Percentiles rank a stretch among this genome's conserved stretches.
Evolutionary conservation across 2,329 filamentous ascomycete genomes (phyloP).

Genomic region (Ilyonectria destructans): DNA sequence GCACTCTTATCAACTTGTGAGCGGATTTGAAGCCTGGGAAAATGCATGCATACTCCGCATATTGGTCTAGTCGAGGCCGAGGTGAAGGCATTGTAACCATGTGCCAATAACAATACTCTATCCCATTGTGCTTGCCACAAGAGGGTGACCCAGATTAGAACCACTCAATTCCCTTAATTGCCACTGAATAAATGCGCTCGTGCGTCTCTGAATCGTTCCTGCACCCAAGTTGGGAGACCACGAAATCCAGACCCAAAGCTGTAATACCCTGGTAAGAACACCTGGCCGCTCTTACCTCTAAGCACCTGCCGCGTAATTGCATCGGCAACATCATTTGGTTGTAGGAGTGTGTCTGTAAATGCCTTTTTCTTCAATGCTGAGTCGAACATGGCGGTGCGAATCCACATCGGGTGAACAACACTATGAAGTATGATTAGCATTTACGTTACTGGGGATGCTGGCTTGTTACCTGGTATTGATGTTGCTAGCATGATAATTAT

Average conservation of each 20-base stretch:
- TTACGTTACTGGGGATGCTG: background rate
- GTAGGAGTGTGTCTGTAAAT: conserved; percentile 14
- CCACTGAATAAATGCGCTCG: conserved; percentile 1
- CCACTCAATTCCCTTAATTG: background rate
- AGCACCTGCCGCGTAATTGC: conserved; percentile 60
- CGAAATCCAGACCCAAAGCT: conserved; percentile 16
- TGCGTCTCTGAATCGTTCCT: conserved; percentile 31
- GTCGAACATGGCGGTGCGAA: conserved; percentile 38
- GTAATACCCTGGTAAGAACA: conserved; percentile 56
- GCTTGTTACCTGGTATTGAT: conserved; percentile 68
- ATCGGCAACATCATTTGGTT: conserved; percentile 54
- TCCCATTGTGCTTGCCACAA: too few species aligned
- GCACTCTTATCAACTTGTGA: too few species aligned
- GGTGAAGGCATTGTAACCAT: too few species aligned
- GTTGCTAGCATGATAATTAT: conserved; percentile 70
- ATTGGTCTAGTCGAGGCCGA: too few species aligned
- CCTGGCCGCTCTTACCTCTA: conserved; percentile 58
- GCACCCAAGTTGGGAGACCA: conserved; percentile 34
- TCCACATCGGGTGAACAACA: conserved; percentile 66
- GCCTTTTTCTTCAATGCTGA: conserved; percentile 35
- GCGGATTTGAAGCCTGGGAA: too few species aligned
- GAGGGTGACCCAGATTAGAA: too few species aligned
- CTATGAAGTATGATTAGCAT: background rate
- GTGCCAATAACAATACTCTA: too few species aligned
- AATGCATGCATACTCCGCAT: too few species aligned